phyloP scores from a whole-genome alignment of 768 basidiomycete species.

The Austroboletus eburneus region DNA sequence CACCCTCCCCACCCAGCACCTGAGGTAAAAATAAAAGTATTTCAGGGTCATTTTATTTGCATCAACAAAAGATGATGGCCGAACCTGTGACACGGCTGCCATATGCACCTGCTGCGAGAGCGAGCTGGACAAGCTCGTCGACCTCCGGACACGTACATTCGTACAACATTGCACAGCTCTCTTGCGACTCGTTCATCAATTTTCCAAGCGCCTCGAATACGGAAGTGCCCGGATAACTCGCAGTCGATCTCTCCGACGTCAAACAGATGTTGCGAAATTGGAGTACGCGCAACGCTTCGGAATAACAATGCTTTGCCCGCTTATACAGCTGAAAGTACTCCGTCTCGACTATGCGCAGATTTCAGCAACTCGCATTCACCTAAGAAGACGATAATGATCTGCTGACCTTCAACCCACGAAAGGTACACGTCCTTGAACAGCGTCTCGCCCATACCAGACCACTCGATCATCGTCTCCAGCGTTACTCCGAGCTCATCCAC shows the following conservation, averaged over 20 bases:
- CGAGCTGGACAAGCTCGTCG: conserved; percentile 61
- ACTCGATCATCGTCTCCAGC: conserved; percentile 67
- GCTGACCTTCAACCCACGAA: conserved; percentile 74
- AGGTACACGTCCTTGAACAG: conserved; percentile 67
- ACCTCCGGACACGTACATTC: conserved; percentile 82
- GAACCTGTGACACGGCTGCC: conserved; percentile 82
- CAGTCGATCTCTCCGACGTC: conserved; percentile 28
- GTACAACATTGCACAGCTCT: conserved; percentile 61
- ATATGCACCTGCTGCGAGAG: conserved; percentile 66
- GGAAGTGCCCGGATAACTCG: conserved; percentile 14
- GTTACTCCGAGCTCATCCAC: conserved; percentile 59
- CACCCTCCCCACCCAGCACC: conserved; percentile 94
- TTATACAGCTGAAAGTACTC: conserved; percentile 80
- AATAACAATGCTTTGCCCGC: conserved; percentile 75
- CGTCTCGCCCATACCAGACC: conserved; percentile 51
- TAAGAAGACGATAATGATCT: background rate
- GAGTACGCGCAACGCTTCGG: conserved; percentile 78
- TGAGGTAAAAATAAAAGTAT: conserved; percentile 21
- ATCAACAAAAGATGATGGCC: background rate
- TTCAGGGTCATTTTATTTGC: background rate
- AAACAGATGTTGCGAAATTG: conserved; percentile 70
- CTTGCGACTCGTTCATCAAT: conserved; percentile 78
- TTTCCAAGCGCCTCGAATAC: conserved; percentile 53
- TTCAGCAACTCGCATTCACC: background rate
- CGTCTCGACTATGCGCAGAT: conserved; percentile 51